Conservation (phyloP, 2,329 filamentous ascomycete species). For the Neonectria sp. region DNA sequence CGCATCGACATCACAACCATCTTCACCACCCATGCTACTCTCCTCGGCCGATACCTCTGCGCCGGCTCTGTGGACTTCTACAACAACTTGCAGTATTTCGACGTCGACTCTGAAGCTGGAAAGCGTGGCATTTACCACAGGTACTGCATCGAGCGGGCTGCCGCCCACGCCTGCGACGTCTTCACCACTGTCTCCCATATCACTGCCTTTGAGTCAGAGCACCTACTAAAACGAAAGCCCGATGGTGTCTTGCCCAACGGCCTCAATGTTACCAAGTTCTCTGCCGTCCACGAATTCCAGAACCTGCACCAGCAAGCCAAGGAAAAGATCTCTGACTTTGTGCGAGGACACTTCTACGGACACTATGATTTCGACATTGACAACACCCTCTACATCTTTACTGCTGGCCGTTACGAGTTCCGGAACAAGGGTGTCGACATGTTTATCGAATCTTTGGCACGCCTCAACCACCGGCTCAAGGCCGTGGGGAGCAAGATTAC, state of each 20-base stretch:
- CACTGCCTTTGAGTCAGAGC: constrained; percentile 97
- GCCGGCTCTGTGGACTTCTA: constrained; percentile 99
- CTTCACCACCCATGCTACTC: constrained; percentile 97
- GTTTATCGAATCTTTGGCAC: constrained; percentile 97
- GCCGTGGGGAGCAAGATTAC: constrained; percentile 88
- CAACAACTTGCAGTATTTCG: constrained; percentile 97
- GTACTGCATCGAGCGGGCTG: constrained; percentile 97
- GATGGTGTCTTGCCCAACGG: constrained; percentile 97
- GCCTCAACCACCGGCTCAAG: constrained; percentile 95
- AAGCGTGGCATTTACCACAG: constrained; percentile 99
- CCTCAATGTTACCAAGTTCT: constrained; percentile 97
- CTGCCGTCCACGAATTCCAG: constrained; percentile 98
- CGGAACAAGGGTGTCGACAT: constrained; percentile 99
- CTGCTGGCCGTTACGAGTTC: constrained; percentile 96
- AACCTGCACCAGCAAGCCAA: constrained; percentile 97
- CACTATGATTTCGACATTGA: constrained; percentile 98
- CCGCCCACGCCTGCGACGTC: constrained; percentile 92
- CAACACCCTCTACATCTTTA: constrained; percentile 98
- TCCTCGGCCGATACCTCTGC: constrained; percentile 95
- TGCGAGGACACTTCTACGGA: constrained; percentile 97
- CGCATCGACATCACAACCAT: constrained; percentile 98
- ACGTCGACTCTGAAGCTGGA: constrained; percentile 95
- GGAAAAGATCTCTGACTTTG: constrained; percentile 98
- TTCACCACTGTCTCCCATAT: constrained; percentile 99
- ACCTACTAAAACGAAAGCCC: constrained; percentile 96